Base-by-base conservation (phyloP, 768 basidiomycete species). In the Pleurotus eryngii region DNA sequence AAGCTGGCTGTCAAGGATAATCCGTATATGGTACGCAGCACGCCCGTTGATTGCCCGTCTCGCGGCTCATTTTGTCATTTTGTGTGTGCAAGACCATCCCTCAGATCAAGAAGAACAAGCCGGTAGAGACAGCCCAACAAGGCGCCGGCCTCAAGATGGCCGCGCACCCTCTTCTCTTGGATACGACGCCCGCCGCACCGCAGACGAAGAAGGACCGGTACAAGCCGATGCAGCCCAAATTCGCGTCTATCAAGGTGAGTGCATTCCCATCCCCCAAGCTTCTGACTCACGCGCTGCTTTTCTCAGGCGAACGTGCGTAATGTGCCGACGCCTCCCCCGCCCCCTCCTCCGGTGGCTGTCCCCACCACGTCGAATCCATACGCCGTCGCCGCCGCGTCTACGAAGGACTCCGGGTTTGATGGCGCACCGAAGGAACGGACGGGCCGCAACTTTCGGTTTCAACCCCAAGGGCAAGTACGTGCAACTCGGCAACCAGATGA, bases 171-270 rank as follows among this genome's bases (percentile, higher is more conserved):
- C 75, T 95, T 20, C 71, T 96, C 22, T 77, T 95, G 38, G 92
- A 94, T 46, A 80, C 76, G 3, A 81, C 87, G 0, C 76, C 82
- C 5, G 65, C 74, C 2, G 74, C 79, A 3, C 81, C 80, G 2
- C 86, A 87, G 71, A 87, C 86, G 24, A 91, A 90, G 73, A 93
- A 95, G 70, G 92, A 97, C 70, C 76, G 90, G 60, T 97, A 97
- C 73, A 96, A 95, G 69, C 94, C 96, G 15, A 98, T 99, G 95
- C 95, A 95, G 61, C 97, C 97, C 49, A 99, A 99, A 72, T 99
- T 98, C 70, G 92, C 95, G 0, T 92, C 93, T 3, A 95, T 96
- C 71, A 94, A 89, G 77, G 92, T 87, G 17, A 48, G 76, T 63
- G 30, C 46, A 11, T 22, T 42, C 18, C 38, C 22, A 14, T 24